A percentile compares a stretch with the other conserved stretches of the same genome.
Evolutionary conservation across 495 filamentous ascomycete genomes (phyloP).

Genomic region (Aspergillus heteromorphus): DNA sequence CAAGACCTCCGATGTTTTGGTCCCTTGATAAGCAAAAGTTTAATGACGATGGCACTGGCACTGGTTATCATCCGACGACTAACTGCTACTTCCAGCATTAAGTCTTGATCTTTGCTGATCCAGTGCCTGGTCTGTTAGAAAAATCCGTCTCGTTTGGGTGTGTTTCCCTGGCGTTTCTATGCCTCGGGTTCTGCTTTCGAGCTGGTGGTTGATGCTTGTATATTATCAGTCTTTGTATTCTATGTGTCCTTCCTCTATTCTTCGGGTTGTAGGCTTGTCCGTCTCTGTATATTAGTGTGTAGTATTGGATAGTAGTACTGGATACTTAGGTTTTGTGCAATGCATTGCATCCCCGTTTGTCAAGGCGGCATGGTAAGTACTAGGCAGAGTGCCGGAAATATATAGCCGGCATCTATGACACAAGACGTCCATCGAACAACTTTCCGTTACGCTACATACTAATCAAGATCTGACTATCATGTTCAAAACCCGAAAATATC

Average conservation of each 20-base stretch:
- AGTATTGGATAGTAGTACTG: too few species aligned
- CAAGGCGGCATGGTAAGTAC: neutral
- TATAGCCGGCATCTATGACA: neutral
- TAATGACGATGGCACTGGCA: slow-evolving; percentile 8
- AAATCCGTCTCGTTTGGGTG: neutral
- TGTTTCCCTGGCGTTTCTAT: neutral
- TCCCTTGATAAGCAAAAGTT: neutral
- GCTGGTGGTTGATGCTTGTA: neutral
- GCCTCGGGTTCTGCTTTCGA: neutral
- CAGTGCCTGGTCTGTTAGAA: slow-evolving; percentile 8
- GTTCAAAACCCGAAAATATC: too few species aligned
- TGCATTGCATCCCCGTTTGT: too few species aligned
- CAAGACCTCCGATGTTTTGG: neutral
- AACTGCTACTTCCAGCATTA: slow-evolving; percentile 8
- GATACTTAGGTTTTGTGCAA: too few species aligned
- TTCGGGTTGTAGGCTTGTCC: neutral
- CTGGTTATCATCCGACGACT: slow-evolving; percentile 1
- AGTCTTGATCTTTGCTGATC: slow-evolving; percentile 8
- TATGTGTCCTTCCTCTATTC: neutral
- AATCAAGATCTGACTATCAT: too few species aligned
- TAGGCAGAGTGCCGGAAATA: neutral
- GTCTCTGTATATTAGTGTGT: too few species aligned
- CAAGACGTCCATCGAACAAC: too few species aligned
- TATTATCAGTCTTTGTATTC: neutral
- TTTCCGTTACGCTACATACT: too few species aligned